Evolutionary conservation across 768 basidiomycete species (phyloP).

Genomic region (Mycena amicta): DNA sequence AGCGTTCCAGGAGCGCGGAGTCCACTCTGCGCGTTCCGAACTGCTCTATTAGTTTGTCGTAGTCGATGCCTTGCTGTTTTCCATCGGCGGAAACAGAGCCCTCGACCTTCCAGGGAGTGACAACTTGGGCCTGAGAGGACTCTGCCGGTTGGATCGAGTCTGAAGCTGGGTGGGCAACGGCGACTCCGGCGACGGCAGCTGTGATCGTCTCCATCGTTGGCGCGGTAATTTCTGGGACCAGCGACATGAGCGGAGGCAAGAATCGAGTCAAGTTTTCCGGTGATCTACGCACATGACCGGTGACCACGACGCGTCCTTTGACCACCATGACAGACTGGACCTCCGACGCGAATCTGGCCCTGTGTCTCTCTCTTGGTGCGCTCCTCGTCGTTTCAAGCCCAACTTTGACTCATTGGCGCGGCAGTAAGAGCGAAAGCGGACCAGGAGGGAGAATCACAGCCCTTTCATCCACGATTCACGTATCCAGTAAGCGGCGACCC

Average conservation of each 20-base stretch:
- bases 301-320: background rate
- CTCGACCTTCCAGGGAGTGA: conserved; percentile 98
- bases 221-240: conserved; percentile 25
- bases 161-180: conserved; percentile 21
- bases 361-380: background rate
- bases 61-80: conserved; percentile 91
- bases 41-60: conserved; percentile 91
- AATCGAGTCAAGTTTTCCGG: conserved; percentile 13
- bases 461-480: conserved; percentile 88
- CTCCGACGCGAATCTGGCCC: conserved; percentile 73
- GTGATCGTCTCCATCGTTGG: conserved; percentile 31
- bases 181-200: conserved; percentile 26
- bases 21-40: conserved; percentile 91
- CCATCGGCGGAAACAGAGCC: conserved; percentile 88
- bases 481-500: conserved; percentile 73
- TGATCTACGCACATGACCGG: background rate
- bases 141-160: conserved; percentile 2
- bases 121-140: conserved; percentile 60
- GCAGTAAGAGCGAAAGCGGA: conserved; percentile 75
- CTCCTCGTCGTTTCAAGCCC: background rate
- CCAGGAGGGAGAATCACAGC: conserved; percentile 56
- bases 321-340: conserved; percentile 69
- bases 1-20: conserved; percentile 75
- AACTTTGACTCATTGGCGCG: conserved; percentile 61
- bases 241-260: background rate